Evolutionary conservation across 441 rosid genomes (phyloP), one percentile per base, ranked within the genome.

Genomic region (Mallotus japonicus): DNA sequence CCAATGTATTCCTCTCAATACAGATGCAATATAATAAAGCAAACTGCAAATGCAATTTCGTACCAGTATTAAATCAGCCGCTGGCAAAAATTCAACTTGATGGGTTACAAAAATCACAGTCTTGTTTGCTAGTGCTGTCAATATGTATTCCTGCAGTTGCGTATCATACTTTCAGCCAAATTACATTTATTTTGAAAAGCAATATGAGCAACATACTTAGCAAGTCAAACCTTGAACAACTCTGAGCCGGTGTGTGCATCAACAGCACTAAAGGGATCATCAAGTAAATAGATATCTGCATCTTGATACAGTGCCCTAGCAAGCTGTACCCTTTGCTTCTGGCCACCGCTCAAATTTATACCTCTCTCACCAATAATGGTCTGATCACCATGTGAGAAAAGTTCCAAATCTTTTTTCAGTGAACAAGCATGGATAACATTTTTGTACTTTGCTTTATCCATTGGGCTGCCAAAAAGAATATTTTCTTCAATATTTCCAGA

Each of bases 241-340:
- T 96, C 99, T 70, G 99, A 90, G 75, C 98, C 90, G 12, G 99
- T 96, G 73, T 96, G 99, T 32, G 98, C 99, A 86, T 96, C 99
- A 77, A 96, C 97, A 60, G 99, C 99, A 84, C 99, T 96, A 81
- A 96, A 96, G 63, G 99, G 99, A 76, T 96, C 99, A 71, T 96
- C 99, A 65, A 96, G 97, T 74, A 96, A 86, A 83, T 96, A 96
- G 50, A 93, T 84, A 75, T 96, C 99, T 55, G 98, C 99, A 83
- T 93, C 99, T 87, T 96, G 99, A 87, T 96, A 96, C 56, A 96
- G 86, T 10, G 99, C 99, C 86, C 99, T 88, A 69, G 99, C 99
- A 61, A 96, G 99, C 86, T 95, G 99, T 65, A 93, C 96, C 17
- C 99, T 88, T 73, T 95, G 99, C 83, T 95, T 93, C 88, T 95